phyloP scores from a whole-genome alignment of 176 grass and related monocot genomes.

The Cenchrus americanus region DNA sequence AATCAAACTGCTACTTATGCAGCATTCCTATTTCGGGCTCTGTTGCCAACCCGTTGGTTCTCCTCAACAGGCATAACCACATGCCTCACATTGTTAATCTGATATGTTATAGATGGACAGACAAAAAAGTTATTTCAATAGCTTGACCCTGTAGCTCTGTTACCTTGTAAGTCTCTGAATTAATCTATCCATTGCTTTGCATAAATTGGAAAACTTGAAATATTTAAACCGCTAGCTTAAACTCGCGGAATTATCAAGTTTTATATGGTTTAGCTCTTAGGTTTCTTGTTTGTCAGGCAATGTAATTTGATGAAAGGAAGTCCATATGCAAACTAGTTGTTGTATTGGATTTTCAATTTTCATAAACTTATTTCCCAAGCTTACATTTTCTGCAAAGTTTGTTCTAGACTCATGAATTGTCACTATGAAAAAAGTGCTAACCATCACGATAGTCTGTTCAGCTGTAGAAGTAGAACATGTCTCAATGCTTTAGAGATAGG shows the following conservation, averaged over 20 bases:
- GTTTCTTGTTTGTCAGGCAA: constrained; percentile 16
- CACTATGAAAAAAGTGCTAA: constrained; percentile 5
- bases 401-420: constrained; percentile 2
- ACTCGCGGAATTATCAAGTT: constrained; percentile 5
- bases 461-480: background rate
- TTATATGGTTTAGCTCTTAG: constrained; percentile 8
- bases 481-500: background rate
- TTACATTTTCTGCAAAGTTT: constrained; percentile 14
- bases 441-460: constrained; percentile 8
- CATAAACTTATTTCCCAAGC: background rate
- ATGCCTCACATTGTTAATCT: constrained; percentile 24
- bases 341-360: background rate
- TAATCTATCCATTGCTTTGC: background rate
- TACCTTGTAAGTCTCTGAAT: background rate
- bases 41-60: constrained; percentile 39
- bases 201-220: constrained; percentile 27
- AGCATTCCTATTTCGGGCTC: constrained; percentile 37
- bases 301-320: background rate
- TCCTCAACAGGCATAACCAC: constrained; percentile 46
- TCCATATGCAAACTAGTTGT: background rate
- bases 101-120: constrained; percentile 2
- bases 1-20: constrained; percentile 18
- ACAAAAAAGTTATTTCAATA: background rate
- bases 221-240: constrained; percentile 10
- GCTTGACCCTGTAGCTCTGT: background rate